These are phyloP conservation scores for Pulveroboletus frians DNA, from an alignment of 768 basidiomycete genomes.

Conservation along the genomic window DNA sequence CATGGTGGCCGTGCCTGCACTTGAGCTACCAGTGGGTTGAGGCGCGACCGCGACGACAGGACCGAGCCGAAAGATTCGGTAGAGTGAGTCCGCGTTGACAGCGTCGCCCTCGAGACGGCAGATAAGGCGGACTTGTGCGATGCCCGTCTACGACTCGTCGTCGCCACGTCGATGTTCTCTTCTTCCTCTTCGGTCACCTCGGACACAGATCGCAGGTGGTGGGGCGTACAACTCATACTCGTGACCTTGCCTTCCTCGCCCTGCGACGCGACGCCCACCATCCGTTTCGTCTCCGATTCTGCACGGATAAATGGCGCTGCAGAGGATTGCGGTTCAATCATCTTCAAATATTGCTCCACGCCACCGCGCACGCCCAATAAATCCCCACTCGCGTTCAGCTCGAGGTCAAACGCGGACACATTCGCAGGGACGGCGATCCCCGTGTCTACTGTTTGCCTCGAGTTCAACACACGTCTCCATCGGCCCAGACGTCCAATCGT, in stretches of 20 bases:
- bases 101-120: constrained; percentile 12
- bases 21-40: constrained; percentile 31
- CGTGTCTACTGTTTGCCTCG: constrained; percentile 34
- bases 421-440: constrained; percentile 37
- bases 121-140: constrained; percentile 25
- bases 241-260: constrained; percentile 8
- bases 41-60: constrained; percentile 25
- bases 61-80: constrained; percentile 33
- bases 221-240: constrained; percentile 1
- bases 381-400: constrained; percentile 55
- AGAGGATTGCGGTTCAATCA: constrained; percentile 39
- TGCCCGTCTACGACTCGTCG: constrained; percentile 9
- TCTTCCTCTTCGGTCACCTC: constrained; percentile 32
- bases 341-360: constrained; percentile 61
- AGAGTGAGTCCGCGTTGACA: constrained; percentile 29
- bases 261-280: background rate
- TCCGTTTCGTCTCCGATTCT: constrained; percentile 4
- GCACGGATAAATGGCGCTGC: constrained; percentile 10
- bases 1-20: constrained; percentile 42
- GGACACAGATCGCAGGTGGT: constrained; percentile 28
- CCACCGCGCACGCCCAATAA: constrained; percentile 56
- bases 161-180: constrained; percentile 13
- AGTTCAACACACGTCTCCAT: constrained; percentile 74
- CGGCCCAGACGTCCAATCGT: constrained; percentile 79
- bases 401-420: constrained; percentile 69